Evolutionary conservation across 2,329 filamentous ascomycete genomes (phyloP).

Genomic region (Pseudogymnoascus sp.): DNA sequence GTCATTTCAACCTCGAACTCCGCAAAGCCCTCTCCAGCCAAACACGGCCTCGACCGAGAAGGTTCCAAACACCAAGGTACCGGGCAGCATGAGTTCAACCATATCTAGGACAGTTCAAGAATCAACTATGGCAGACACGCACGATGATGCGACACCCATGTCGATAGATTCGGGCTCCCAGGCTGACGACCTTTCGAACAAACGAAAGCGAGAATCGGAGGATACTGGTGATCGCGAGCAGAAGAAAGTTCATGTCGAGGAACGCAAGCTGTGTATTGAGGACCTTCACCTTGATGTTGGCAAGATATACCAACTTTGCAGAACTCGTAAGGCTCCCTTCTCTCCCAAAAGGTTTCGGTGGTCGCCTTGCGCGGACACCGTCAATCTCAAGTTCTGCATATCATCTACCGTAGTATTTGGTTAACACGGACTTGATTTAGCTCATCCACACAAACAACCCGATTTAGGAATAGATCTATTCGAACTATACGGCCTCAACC

Average conservation of each 20-base stretch:
- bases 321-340: conserved; percentile 56
- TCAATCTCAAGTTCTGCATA: conserved; percentile 12
- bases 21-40: conserved; percentile 46
- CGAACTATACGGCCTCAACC: conserved; percentile 46
- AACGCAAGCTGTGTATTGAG: conserved; percentile 52
- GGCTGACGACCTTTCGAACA: conserved; percentile 47
- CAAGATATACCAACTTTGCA: conserved; percentile 58
- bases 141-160: not conserved
- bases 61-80: not conserved
- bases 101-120: conserved; percentile 2
- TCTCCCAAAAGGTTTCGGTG: conserved; percentile 15
- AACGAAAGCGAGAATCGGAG: conserved; percentile 53
- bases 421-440: conserved; percentile 29
- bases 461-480: conserved; percentile 50
- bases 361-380: not conserved
- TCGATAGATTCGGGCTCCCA: conserved; percentile 26
- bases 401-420: conserved; percentile 21
- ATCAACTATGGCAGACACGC: not conserved
- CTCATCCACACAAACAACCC: conserved; percentile 33
- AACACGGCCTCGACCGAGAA: conserved; percentile 7
- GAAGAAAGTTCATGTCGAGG: conserved; percentile 57
- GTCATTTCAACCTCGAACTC: conserved; percentile 59
- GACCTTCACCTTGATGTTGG: conserved; percentile 59
- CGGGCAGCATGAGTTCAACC: conserved; percentile 1
- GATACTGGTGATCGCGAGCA: conserved; percentile 47